Evolutionary conservation across 768 basidiomycete species (phyloP), one percentile per base, ranked within the genome.

Genomic region (Clavaria fumosa): DNA sequence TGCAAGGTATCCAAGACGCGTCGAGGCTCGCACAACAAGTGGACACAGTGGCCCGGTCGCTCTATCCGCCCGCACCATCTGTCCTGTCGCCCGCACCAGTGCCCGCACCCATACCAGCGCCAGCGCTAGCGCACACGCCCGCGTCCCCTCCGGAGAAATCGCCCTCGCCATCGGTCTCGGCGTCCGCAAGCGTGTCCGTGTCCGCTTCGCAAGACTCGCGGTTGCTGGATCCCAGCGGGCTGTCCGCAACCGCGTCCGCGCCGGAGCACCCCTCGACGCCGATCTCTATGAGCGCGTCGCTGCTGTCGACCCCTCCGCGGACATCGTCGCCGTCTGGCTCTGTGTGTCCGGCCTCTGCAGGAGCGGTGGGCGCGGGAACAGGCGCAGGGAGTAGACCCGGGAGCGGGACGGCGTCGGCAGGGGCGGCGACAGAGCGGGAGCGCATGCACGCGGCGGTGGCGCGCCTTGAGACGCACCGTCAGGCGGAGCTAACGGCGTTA

Each of bases 251-350:
- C 3, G 85, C 84, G 2, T 83, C 80, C 34, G 84, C 84, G n/a
- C 85, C 85, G 0, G 85, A 89, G 50, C 84, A 86, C 43, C 85
- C 85, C 0, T 82, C 79, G 5, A 88, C 85, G 0, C 85, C 85
- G 1, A 71, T 88, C 9, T 86, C 84, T 1, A 65, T 83, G 41
- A 72, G 72, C 40, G 71, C 75, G 0, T 77, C 79, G 1, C n/a
- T n/a, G n/a, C 52, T 81, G n/a, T 75, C 78, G 22, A 83, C 81
- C 0, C 83, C 85, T 2, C 81, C 85, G 9, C 73, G 85, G 11
- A 84, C 85, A 0, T 82, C 82, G 4, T 86, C 84, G 2, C 85
- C 83, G 4, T 72, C 78, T 1, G 72, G 73, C 3, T 73, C 74
- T 1, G 59, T 70, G 15, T 63, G 69, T 15, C 66, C 66, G 4